A percentile compares a stretch with the other conserved stretches of the same genome.
Evolutionary conservation across 768 basidiomycete species (phyloP).

Genomic region (Neoboletus subvelutipes): DNA sequence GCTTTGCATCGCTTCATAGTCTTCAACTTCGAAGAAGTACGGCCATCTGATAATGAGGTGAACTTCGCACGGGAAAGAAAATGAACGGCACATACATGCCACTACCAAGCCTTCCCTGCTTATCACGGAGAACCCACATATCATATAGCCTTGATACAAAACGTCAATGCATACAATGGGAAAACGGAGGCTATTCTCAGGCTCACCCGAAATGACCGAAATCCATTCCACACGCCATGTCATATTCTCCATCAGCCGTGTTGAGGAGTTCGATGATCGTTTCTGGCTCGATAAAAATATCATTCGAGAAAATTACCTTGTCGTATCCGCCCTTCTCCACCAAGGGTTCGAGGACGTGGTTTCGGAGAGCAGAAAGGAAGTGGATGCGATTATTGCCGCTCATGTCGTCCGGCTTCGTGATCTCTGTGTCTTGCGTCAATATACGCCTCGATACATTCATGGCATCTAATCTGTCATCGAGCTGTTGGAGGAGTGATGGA

Average conservation of each 20-base stretch:
- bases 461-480: conserved; percentile 7
- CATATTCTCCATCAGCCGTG: conserved; percentile 39
- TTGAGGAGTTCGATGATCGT: conserved; percentile 40
- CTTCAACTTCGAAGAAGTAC: conserved; percentile 41
- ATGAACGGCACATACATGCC: conserved; percentile 4
- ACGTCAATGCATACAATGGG: background rate
- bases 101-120: conserved; percentile 15
- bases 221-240: conserved; percentile 46
- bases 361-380: conserved; percentile 33
- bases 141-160: conserved; percentile 20
- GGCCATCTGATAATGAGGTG: no score
- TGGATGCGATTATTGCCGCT: background rate
- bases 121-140: conserved; percentile 26
- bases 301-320: conserved; percentile 43
- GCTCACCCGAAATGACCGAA: conserved; percentile 34
- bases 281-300: conserved; percentile 42
- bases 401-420: conserved; percentile 13
- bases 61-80: background rate
- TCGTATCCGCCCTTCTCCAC: conserved; percentile 36
- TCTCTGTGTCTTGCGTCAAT: conserved; percentile 9
- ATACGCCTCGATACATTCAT: conserved; percentile 20
- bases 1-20: conserved; percentile 33
- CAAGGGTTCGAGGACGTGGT: conserved; percentile 43
- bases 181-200: conserved; percentile 12
- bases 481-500: conserved; percentile 9